Evolutionary conservation across 1,139 yeast species (phyloP).

Genomic region (Geotrichum aggregatum): DNA sequence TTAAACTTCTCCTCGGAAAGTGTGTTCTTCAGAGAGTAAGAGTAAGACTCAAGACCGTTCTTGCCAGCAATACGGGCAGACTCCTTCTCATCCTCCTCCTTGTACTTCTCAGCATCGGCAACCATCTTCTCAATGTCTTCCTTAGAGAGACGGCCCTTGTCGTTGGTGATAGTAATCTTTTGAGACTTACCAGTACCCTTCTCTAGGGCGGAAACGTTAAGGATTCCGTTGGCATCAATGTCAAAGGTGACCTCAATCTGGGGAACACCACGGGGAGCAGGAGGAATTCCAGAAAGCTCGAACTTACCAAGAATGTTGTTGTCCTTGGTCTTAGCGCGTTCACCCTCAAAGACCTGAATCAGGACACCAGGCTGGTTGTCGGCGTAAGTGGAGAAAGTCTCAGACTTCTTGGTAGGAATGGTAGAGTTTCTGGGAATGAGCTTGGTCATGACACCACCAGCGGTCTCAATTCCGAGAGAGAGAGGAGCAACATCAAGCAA

Average conservation of each 20-base stretch:
- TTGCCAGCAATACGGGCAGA: slow-evolving; percentile 69
- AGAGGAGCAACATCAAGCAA: slow-evolving; percentile 83
- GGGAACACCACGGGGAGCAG: slow-evolving; percentile 95
- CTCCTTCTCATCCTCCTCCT: slow-evolving; percentile 81
- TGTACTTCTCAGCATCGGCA: slow-evolving; percentile 81
- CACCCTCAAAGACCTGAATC: slow-evolving; percentile 92
- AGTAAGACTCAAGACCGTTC: slow-evolving; percentile 89
- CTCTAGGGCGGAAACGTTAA: slow-evolving; percentile 90
- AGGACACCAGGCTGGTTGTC: slow-evolving; percentile 94
- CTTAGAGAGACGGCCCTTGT: slow-evolving; percentile 92
- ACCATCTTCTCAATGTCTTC: slow-evolving; percentile 95
- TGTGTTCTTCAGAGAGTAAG: slow-evolving; percentile 84
- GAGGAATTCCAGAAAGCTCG: slow-evolving; percentile 88
- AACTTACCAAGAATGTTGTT: slow-evolving; percentile 92
- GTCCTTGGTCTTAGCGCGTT: slow-evolving; percentile 88
- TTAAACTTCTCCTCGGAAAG: slow-evolving; percentile 74
- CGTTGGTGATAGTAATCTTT: slow-evolving; percentile 83
- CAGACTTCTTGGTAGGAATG: slow-evolving; percentile 89
- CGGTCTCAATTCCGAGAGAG: slow-evolving; percentile 88
- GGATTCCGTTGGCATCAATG: slow-evolving; percentile 88
- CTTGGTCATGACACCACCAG: slow-evolving; percentile 93
- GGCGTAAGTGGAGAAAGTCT: slow-evolving; percentile 84
- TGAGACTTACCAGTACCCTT: slow-evolving; percentile 82
- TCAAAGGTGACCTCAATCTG: slow-evolving; percentile 92
- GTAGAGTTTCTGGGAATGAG: slow-evolving; percentile 89